Evolutionary conservation across 176 grass and related monocot genomes (phyloP), one percentile per base, ranked within the genome.

Genomic region (Zoysia japonica): DNA sequence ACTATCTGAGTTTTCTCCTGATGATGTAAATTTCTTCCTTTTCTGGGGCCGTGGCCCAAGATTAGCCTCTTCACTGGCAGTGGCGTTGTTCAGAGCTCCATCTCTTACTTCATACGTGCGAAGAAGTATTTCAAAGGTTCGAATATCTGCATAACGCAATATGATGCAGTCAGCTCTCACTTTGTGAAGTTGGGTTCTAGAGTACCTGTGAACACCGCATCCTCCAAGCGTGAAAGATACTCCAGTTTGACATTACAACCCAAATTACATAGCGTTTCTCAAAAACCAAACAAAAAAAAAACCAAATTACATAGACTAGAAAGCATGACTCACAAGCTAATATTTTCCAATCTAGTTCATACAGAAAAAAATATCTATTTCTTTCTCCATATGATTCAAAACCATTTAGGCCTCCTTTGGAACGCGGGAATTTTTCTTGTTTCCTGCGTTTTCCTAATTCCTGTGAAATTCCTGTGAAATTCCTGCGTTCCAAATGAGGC

Each of bases 121-220:
- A 53, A 95, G 85, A 76, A 95, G 86, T 80, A 98, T 89, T 86
- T 98, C 92, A 70, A 93, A 95, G 69, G 96, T 93, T 81, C 96
- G 90, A 79, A 98, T 92, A 84, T 98, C 92, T 98, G 83, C 80
- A 87, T 7, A 74, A 43, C n/a, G 84, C 13, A 70, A 71, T 35
- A 67, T 11, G 14, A 67, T 1, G 46, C 1, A 0, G 8, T 45
- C 53, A 78, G 49, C n/a, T 44, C 37, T n/a, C 49, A 9, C 38
- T 47, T 55, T 20, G n/a, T 0, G 60, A 28, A 19, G 3, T 38
- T 56, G n/a, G 47, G 45, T 10, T 63, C 19, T 41, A 47, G 7
- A 44, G 17, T 14, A 37, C 47, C n/a, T 20, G 9, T n/a, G 50
- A 65, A 51, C 39, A 39, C 0, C 7, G 35, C 15, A 50, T 17